Percentiles rank a stretch among this genome's conserved stretches.
Conservation (phyloP, 148 eudicot species). For the Euryodendron excelsum region DNA sequence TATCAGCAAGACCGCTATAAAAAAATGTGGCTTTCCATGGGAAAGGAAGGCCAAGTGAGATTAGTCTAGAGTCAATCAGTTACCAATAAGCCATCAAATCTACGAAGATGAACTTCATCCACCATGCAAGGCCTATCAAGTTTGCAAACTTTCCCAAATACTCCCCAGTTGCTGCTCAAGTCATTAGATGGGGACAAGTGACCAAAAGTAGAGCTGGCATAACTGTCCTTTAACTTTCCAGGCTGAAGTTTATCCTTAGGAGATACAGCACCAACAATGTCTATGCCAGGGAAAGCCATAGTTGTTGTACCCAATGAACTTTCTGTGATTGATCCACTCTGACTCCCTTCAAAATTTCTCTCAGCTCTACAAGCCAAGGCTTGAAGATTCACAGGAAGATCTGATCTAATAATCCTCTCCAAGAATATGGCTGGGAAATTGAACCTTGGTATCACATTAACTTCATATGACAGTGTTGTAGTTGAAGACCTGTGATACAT, state of each 20-base stretch:
- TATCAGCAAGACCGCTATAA: conserved; percentile 25
- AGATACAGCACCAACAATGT: conserved; percentile 18
- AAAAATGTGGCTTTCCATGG: conserved; percentile 9
- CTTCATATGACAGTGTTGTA: conserved; percentile 78
- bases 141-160: conserved; percentile 72
- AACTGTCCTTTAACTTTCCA: conserved; percentile 41
- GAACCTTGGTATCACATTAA: conserved; percentile 88
- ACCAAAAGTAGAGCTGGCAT: conserved; percentile 40
- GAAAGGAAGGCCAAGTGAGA: conserved; percentile 18
- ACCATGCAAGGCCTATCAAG: conserved; percentile 74
- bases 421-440: conserved; percentile 93
- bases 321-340: conserved; percentile 26
- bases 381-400: conserved; percentile 95
- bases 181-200: conserved; percentile 49
- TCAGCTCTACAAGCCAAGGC: conserved; percentile 94
- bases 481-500: conserved; percentile 44
- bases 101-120: conserved; percentile 95
- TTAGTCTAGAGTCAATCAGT: conserved; percentile 21
- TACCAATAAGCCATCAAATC: conserved; percentile 98
- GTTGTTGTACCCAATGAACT: conserved; percentile 19
- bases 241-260: conserved; percentile 27
- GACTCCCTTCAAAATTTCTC: conserved; percentile 50
- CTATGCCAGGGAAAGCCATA: conserved; percentile 23
- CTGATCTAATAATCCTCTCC: conserved; percentile 92
- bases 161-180: conserved; percentile 72